Conservation (phyloP, 768 basidiomycete genomes). For the Rhodotorula diobovata region DNA sequence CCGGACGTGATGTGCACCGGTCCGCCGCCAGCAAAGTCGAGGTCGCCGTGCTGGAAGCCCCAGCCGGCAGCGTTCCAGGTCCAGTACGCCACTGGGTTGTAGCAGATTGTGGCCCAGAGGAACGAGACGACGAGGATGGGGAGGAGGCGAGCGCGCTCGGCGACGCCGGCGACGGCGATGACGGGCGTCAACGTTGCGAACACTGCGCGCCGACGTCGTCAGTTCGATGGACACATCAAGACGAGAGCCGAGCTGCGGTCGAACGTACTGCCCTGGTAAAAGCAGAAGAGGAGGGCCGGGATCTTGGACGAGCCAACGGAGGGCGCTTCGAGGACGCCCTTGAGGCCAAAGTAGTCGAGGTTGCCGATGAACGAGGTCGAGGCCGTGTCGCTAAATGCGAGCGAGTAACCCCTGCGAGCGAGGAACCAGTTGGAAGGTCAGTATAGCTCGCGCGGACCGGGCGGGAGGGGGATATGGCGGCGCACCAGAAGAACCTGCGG, state of each 20-base stretch:
- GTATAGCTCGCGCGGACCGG: no score
- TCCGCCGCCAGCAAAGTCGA: constrained; percentile 66
- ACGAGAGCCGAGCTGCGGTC: no score
- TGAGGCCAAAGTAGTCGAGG: constrained; percentile 70
- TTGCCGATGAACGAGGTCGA: constrained; percentile 71
- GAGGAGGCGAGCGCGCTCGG: constrained; percentile 73
- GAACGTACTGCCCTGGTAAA: constrained; percentile 53
- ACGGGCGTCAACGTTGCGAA: constrained; percentile 43
- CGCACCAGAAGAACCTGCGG: constrained; percentile 77
- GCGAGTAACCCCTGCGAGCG: constrained; percentile 64
- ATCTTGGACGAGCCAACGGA: constrained; percentile 75
- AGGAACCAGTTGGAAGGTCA: not conserved
- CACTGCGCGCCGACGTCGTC: not conserved
- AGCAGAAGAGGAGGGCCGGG: constrained; percentile 74
- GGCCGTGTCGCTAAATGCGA: constrained; percentile 63
- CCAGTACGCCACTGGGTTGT: constrained; percentile 71
- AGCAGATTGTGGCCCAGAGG: constrained; percentile 63
- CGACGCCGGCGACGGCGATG: constrained; percentile 61
- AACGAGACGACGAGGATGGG: constrained; percentile 70
- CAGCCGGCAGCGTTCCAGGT: constrained; percentile 74
- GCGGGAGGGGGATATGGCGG: no score
- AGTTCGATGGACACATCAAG: not conserved
- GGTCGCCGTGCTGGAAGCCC: constrained; percentile 57
- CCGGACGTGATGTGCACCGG: constrained; percentile 86
- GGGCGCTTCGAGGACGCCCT: constrained; percentile 63